Conservation (phyloP, 2,329 filamentous ascomycete species). For the Talaromyces sp. region DNA sequence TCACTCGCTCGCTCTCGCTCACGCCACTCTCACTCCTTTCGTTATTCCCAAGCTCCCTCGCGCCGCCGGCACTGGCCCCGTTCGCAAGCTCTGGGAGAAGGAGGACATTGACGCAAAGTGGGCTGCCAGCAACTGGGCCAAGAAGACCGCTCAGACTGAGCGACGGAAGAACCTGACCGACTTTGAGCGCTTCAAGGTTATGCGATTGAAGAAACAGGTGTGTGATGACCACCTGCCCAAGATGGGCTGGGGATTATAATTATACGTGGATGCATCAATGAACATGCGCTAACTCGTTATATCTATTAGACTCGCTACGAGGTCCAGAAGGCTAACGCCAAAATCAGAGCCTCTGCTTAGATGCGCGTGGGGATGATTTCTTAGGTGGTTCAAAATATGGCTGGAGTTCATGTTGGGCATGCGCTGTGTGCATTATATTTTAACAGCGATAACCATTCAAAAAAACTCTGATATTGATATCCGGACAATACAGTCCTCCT, state of each 20-base stretch:
- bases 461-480: constrained; percentile 34
- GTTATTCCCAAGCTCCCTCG: constrained; percentile 81
- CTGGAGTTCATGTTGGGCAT: constrained; percentile 26
- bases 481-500: constrained; percentile 19
- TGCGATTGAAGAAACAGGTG: constrained; percentile 99
- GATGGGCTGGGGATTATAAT: background rate
- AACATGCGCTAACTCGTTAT: constrained; percentile 14
- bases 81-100: constrained; percentile 89
- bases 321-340: constrained; percentile 92
- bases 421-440: constrained; percentile 35
- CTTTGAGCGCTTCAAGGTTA: constrained; percentile 99
- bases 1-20: constrained; percentile 75
- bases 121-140: constrained; percentile 85
- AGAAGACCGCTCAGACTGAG: constrained; percentile 81
- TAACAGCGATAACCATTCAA: constrained; percentile 33
- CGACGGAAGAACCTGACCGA: constrained; percentile 89
- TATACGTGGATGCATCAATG: background rate
- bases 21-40: constrained; percentile 84
- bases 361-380: constrained; percentile 38
- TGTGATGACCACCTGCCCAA: constrained; percentile 25
- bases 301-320: constrained; percentile 74
- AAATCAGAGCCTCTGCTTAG: constrained; percentile 79
- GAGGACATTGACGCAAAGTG: constrained; percentile 89
- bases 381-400: constrained; percentile 28
- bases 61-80: constrained; percentile 71